Evolutionary conservation across 2,329 filamentous ascomycete species (phyloP).

Genomic region (Tolypocladium tropicale): DNA sequence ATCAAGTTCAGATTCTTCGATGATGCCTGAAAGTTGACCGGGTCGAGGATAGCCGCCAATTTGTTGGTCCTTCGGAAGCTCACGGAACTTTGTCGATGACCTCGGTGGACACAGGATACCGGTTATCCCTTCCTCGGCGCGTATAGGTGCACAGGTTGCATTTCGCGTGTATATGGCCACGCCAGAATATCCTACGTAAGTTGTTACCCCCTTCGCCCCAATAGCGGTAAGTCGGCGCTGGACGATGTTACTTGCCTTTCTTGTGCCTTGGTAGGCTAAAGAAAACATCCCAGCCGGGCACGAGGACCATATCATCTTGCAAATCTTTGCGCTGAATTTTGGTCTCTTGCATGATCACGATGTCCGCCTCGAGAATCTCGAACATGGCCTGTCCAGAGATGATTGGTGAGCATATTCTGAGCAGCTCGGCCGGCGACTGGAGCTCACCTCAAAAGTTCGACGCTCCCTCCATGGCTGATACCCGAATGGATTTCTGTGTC

Average conservation of each 20-base stretch:
- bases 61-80: conserved; percentile 61
- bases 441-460: conserved; percentile 50
- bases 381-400: conserved; percentile 66
- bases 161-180: conserved; percentile 94
- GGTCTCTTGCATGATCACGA: conserved; percentile 89
- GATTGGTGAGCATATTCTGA: not conserved
- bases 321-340: conserved; percentile 94
- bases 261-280: conserved; percentile 91
- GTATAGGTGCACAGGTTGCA: conserved; percentile 71
- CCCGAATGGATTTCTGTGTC: conserved; percentile 62
- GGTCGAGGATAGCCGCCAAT: conserved; percentile 81
- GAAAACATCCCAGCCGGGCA: conserved; percentile 91
- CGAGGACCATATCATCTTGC: conserved; percentile 87
- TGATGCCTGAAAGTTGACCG: conserved; percentile 50
- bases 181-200: conserved; percentile 72
- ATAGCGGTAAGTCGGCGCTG: no score
- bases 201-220: not conserved
- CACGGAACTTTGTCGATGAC: conserved; percentile 59
- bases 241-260: conserved; percentile 77
- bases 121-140: conserved; percentile 88
- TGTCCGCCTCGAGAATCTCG: conserved; percentile 82
- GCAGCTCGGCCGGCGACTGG: conserved; percentile 18
- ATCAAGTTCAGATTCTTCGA: conserved; percentile 68
- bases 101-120: conserved; percentile 68
- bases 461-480: conserved; percentile 74